Conservation (phyloP, 2,329 filamentous ascomycete species). For the Neonectria sp. region DNA sequence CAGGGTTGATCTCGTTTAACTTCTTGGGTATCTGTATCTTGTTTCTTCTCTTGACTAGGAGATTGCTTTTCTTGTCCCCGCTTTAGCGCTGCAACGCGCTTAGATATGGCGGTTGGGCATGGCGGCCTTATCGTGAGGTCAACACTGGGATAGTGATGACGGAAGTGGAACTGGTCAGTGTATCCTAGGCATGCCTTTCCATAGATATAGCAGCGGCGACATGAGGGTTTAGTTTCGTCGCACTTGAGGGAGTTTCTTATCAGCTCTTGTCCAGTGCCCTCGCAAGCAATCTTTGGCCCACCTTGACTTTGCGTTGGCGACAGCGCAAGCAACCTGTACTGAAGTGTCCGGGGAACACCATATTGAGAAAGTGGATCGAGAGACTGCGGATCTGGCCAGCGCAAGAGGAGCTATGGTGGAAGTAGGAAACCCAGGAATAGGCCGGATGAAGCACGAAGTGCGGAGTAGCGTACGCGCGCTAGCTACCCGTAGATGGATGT, state of each 20-base stretch:
- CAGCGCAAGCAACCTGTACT: constrained; percentile 50
- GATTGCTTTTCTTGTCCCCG: neutral
- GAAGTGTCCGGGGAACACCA: constrained; percentile 52
- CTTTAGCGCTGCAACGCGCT: neutral
- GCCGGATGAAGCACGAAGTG: constrained; percentile 8
- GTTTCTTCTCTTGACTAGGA: neutral
- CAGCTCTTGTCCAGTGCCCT: neutral
- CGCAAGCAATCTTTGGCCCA: constrained; percentile 27
- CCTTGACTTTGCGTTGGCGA: constrained; percentile 51
- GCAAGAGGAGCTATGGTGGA: too few relatives aligned
- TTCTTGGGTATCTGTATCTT: neutral
- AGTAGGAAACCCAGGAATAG: neutral
- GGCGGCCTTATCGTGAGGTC: too few relatives aligned
- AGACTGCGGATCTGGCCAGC: too few relatives aligned
- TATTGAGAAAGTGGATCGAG: constrained; percentile 13
- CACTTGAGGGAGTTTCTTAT: constrained; percentile 40
- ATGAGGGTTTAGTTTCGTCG: constrained; percentile 52
- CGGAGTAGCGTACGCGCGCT: constrained; percentile 15
- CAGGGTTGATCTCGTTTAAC: neutral
- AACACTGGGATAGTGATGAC: constrained; percentile 31
- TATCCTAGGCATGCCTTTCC: constrained; percentile 53
- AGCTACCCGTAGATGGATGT: too few relatives aligned
- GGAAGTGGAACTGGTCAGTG: constrained; percentile 55
- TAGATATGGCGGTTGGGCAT: too few relatives aligned
- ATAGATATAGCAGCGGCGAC: constrained; percentile 51